Conservation (phyloP, 2,329 filamentous ascomycete species). For the Botrytis galanthina region DNA sequence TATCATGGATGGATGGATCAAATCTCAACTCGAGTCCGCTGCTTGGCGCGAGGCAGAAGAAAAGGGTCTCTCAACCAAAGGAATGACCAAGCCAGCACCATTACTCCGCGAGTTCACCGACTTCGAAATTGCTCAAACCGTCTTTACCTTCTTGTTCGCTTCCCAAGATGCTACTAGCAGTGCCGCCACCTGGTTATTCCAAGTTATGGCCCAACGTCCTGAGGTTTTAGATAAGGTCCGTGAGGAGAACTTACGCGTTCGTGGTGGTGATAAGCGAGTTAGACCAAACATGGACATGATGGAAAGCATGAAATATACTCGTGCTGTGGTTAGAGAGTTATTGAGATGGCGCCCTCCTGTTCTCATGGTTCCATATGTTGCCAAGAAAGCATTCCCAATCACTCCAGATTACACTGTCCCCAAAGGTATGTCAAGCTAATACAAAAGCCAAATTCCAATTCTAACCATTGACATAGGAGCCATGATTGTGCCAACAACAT, state of each 20-base stretch:
- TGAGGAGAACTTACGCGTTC: slow-evolving; percentile 79
- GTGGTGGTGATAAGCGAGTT: slow-evolving; percentile 70
- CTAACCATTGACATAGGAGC: slow-evolving; percentile 52
- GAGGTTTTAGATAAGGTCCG: slow-evolving; percentile 86
- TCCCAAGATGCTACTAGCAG: slow-evolving; percentile 96
- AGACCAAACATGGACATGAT: slow-evolving; percentile 79
- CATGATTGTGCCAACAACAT: slow-evolving; percentile 92
- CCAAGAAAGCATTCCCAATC: slow-evolving; percentile 94
- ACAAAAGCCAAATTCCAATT: slow-evolving; percentile 16
- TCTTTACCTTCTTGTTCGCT: slow-evolving; percentile 96
- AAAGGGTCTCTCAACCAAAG: slow-evolving; percentile 65
- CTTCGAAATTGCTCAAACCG: slow-evolving; percentile 85
- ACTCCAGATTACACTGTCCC: slow-evolving; percentile 84
- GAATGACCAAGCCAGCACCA: slow-evolving; percentile 75
- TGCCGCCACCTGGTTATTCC: slow-evolving; percentile 92
- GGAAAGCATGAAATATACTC: slow-evolving; percentile 85
- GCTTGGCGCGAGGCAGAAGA: slow-evolving; percentile 76
- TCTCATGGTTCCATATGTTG: slow-evolving; percentile 92
- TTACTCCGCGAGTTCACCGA: slow-evolving; percentile 85
- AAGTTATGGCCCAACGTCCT: slow-evolving; percentile 89
- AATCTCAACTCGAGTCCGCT: slow-evolving; percentile 81
- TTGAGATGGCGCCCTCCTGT: slow-evolving; percentile 94
- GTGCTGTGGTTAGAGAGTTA: slow-evolving; percentile 86
- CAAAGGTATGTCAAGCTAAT: slow-evolving; percentile 59
- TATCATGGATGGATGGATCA: slow-evolving; percentile 94